Evolutionary conservation across 2,329 filamentous ascomycete genomes (phyloP), one percentile per base, ranked within the genome.

Genomic region (Harringtonia lauricola): DNA sequence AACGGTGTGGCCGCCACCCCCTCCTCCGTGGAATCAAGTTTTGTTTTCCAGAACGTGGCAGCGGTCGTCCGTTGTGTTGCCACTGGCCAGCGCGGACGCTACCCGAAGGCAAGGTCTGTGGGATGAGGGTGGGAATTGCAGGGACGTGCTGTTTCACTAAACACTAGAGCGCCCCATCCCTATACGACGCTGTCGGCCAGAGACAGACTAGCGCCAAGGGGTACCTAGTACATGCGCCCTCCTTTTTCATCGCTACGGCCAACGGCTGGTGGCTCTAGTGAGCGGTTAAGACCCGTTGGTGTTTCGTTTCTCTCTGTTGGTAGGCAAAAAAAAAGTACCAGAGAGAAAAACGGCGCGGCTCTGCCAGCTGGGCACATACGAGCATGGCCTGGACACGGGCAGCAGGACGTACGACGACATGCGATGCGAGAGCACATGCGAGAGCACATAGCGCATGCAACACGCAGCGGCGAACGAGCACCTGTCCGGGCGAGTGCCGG

Each of bases 91-190:
- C 40, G 34, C 29, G 36, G 28, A 39, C 35, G 15, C 28, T 39
- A 35, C 39, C 26, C 39, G 22, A 38, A 18, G 10, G 28, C 33
- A 42, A 47, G 51, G 41, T 57, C 50, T 55, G 53, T 57, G 59
- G 44, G 46, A 46, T 48, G 41, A 57, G 50, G 53, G 54, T 59
- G 59, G 66, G 61, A 65, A 66, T 67, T 65, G 53, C 67, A 72
- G 64, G 69, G 64, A 52, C 45, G 53, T 62, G 57, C 59, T 66
- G 71, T 74, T 74, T 74, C 71, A 73, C 65, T 62, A 68, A 39
- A 22, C 39, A 46, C 49, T 46, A 47, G 49, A 38, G 35, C 38
- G 39, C 39, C 33, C 45, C 47, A 37, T 47, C 33, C n/a, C 44
- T 41, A 47, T 38, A 33, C 37, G n/a, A 38, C 24, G 24, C 24